Conservation (phyloP, 2,329 filamentous ascomycete genomes). For the Magnaporthiopsis rhizophila region DNA sequence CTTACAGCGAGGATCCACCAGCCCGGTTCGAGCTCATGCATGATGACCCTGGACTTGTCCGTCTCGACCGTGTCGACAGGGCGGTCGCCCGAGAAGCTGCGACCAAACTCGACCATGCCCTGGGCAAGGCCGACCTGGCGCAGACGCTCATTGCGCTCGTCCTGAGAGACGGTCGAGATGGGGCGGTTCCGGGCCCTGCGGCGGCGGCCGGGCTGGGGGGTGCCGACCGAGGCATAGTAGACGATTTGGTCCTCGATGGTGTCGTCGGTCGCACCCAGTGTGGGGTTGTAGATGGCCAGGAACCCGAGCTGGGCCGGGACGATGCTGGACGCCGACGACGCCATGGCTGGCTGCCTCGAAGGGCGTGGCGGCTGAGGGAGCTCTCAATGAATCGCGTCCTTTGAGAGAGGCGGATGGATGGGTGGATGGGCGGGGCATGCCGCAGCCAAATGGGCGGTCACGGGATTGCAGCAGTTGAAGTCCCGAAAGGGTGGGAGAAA, state of each 20-base stretch:
- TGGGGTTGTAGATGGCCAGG: conserved; percentile 89
- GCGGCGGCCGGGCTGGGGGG: conserved; percentile 1
- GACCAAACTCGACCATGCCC: conserved; percentile 90
- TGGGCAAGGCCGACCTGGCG: conserved; percentile 93
- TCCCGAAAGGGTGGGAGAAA: too few species aligned
- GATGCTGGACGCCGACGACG: conserved; percentile 20
- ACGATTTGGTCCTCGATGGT: conserved; percentile 77
- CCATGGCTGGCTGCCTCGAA: background rate
- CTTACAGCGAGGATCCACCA: conserved; percentile 95
- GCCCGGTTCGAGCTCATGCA: conserved; percentile 78
- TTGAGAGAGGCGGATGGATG: too few species aligned
- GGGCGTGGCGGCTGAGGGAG: background rate
- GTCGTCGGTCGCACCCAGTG: conserved; percentile 50
- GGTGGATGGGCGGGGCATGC: too few species aligned
- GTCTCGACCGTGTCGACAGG: conserved; percentile 83
- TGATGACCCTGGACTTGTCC: conserved; percentile 73
- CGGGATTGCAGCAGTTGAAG: background rate
- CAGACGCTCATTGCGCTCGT: conserved; percentile 76
- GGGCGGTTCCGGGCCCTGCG: conserved; percentile 20
- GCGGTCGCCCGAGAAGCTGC: conserved; percentile 72
- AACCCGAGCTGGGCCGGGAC: conserved; percentile 82
- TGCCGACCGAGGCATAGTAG: conserved; percentile 67
- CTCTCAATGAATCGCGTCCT: background rate
- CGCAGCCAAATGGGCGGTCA: background rate
- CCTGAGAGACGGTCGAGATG: conserved; percentile 39